Evolutionary conservation across 805 yeast genomes (phyloP), one percentile per base, ranked within the genome.

Genomic region (Yarrowia alimentaria): DNA sequence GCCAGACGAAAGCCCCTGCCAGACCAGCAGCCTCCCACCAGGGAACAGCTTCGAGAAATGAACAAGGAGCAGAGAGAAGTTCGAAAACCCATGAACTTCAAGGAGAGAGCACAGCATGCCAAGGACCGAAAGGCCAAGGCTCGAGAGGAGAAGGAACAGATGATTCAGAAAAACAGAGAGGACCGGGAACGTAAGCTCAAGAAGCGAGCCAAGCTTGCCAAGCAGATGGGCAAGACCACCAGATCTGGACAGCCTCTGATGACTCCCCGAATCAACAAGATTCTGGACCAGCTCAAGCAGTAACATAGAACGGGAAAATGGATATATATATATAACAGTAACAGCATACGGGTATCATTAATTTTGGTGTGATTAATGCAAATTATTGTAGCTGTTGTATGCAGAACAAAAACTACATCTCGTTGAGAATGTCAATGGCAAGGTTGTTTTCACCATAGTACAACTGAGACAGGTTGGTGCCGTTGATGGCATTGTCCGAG

Each of bases 211-310:
- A 68, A 59, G 25, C 76, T 74, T 57, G 69, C 74, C 21, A 72
- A 75, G 53, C 65, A 60, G 17, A 58, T 81, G 47, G 68, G 72
- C 7, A 71, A 75, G 53, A 80, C 71, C 55, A 90, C 95, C 1
- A 72, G 73, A 59, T 62, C 70, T 3, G 98, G 98, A 0, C 98
- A 90, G 64, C 97, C 97, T 2, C 67, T 78, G 35, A 86, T 90
- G 91, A 96, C 88, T 0, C 94, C 96, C 12, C 78, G 94, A 65
- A 86, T 90, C 53, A 82, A 79, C 52, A 78, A 80, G 58, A 69
- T 90, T 34, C 71, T 90, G 42, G 93, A 84, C 50, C 86, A 88
- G 65, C 85, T 90, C 13, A 40, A 40, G 33, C 47, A 40, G 14
- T 40, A 38, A n/a, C n/a, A n/a, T n/a, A n/a, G n/a, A n/a, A n/a